phyloP scores from a whole-genome alignment of 1,139 yeast genomes.

The Debaryomyces nepalensis region DNA sequence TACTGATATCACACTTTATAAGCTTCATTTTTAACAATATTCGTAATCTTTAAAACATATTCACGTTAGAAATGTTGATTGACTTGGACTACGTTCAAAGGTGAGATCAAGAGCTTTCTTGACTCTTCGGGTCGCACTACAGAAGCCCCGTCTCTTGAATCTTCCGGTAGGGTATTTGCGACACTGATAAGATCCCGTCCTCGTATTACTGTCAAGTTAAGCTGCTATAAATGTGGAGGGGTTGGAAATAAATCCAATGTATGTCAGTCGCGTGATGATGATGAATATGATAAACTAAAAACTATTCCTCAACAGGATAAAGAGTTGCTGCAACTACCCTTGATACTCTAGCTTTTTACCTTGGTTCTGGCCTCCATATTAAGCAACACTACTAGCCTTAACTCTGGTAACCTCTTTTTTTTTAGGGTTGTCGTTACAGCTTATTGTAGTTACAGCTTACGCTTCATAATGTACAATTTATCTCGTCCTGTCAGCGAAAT shows the following conservation, averaged over 20 bases:
- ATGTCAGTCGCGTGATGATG: not conserved
- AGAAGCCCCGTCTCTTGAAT: no score
- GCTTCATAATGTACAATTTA: not conserved
- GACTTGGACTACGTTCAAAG: no score
- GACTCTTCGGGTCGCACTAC: no score
- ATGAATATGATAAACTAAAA: not conserved
- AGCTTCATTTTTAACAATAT: no score
- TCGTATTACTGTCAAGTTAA: not conserved
- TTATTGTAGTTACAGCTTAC: not conserved
- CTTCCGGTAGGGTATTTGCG: not conserved
- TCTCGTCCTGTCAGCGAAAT: not conserved
- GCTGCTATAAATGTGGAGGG: constrained; percentile 1
- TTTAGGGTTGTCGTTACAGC: not conserved
- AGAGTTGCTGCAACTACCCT: not conserved
- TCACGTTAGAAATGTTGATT: no score
- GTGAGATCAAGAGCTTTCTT: no score
- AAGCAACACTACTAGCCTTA: no score
- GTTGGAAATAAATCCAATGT: not conserved
- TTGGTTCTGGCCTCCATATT: not conserved
- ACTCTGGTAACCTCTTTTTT: no score
- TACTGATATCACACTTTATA: no score
- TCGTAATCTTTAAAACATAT: no score
- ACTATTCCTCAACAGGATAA: not conserved
- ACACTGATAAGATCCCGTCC: not conserved
- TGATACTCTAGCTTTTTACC: no score